Percentiles rank a stretch among this genome's conserved stretches.
Conservation (phyloP, 148 eudicot genomes). For the Camellia lanceoleosa region DNA sequence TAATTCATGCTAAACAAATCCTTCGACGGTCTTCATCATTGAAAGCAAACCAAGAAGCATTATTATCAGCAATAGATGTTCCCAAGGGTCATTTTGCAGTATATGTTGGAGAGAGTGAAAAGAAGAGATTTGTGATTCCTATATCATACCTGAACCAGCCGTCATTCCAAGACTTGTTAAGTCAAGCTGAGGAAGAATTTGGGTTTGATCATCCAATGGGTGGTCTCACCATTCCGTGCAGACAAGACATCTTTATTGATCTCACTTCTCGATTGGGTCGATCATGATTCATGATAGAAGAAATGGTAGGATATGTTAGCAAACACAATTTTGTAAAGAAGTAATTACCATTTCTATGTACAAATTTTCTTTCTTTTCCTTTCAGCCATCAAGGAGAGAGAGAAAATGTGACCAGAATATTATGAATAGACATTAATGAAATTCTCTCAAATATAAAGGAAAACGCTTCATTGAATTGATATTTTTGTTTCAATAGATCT, state of each 20-base stretch:
- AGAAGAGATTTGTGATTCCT: conserved; percentile 31
- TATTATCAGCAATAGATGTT: neutral
- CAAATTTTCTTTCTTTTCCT: neutral
- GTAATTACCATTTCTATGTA: neutral
- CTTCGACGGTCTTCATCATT: conserved; percentile 5
- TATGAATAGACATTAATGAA: neutral
- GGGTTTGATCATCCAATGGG: conserved; percentile 60
- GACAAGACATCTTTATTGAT: conserved; percentile 41
- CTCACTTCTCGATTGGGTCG: conserved; percentile 20
- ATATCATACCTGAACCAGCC: conserved; percentile 37
- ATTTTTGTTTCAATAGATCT: neutral
- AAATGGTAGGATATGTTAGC: neutral
- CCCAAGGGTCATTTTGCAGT: conserved; percentile 49
- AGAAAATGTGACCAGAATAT: neutral
- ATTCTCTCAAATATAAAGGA: too few species aligned
- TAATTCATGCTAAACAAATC: conserved; percentile 1
- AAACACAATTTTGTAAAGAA: neutral
- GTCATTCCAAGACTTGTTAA: conserved; percentile 31
- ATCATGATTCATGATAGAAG: neutral
- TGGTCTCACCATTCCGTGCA: conserved; percentile 59
- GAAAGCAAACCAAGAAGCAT: conserved; percentile 8
- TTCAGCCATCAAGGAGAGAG: neutral
- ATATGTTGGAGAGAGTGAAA: conserved; percentile 42
- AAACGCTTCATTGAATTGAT: neutral
- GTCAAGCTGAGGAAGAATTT: conserved; percentile 33